Evolutionary conservation across 164 flowering plant genomes (phyloP), one percentile per base, ranked within the genome.

Genomic region (Warburgia ugandensis): DNA sequence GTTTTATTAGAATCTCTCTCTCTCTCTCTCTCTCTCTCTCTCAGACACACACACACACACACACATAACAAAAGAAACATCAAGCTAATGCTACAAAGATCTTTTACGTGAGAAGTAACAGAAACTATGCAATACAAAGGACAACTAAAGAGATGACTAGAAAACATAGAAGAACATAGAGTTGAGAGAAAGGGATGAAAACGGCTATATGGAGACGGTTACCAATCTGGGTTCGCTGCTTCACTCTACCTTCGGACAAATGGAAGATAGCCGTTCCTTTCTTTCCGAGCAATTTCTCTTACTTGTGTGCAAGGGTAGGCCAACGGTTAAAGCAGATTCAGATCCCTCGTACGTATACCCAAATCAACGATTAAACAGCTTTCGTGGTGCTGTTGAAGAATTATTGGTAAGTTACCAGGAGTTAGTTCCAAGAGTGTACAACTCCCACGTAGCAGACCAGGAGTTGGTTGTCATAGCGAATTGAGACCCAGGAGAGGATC

Each of bases 271-370:
- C 45, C 31, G n/a, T 52, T 52, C 33, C 46, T 39, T 40, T 52
- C 25, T 39, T 29, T 19, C 29, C 35, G 40, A 39, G 55, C 23
- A 17, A 52, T 14, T 52, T 39, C 54, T 25, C 29, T 19, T 21
- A 47, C 30, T 36, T 16, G 11, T 25, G 16, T 16, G 17, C 25
- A 53, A 21, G 19, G 48, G 57, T 53, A 41, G 57, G 57, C 57
- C 57, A 53, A 53, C 57, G 48, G 57, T 53, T 41, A 41, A 53
- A 53, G 35, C 38, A 28, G 57, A 29, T 21, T 53, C 27, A 7
- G 49, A 32, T 45, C 30, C 19, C 29, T 13, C 6, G 49, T 32
- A 45, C 19, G 3, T 45, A 22, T 32, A 45, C 32, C 49, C 14
- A 45, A 27, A 45, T 27, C 32, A 45, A 38, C 6, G 17, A 38